Evolutionary conservation across 202 grass and related monocot species (phyloP).

Genomic region (Zizania palustris): DNA sequence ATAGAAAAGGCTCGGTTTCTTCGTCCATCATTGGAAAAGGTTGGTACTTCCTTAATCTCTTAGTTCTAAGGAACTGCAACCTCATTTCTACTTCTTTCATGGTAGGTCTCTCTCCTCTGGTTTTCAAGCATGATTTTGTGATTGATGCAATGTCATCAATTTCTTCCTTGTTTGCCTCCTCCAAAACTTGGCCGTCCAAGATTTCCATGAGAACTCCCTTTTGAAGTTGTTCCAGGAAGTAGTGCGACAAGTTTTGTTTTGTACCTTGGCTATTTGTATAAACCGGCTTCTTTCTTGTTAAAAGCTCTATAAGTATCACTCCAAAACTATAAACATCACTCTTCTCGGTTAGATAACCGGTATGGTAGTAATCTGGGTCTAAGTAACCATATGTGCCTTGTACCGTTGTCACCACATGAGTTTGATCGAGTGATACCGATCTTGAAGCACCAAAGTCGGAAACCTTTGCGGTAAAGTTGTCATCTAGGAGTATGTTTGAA

Average conservation of each 20-base stretch:
- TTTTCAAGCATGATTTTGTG: slow-evolving; percentile 14
- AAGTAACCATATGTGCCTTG: slow-evolving; percentile 33
- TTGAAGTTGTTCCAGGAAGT: background rate
- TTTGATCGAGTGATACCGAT: slow-evolving; percentile 8
- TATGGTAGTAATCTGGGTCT: slow-evolving; percentile 33
- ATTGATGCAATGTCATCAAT: slow-evolving; percentile 1
- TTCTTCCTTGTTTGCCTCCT: slow-evolving; percentile 9
- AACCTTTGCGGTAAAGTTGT: slow-evolving; percentile 25
- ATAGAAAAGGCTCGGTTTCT: background rate
- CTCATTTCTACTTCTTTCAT: slow-evolving; percentile 47
- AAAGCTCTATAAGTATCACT: background rate
- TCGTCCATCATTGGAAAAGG: too few relatives aligned
- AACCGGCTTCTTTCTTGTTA: background rate
- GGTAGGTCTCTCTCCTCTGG: slow-evolving; percentile 33
- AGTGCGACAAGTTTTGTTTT: slow-evolving; percentile 24
- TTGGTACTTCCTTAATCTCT: background rate
- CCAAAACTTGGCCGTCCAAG: slow-evolving; percentile 15
- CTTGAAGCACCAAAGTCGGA: slow-evolving; percentile 37
- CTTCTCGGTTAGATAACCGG: slow-evolving; percentile 8
- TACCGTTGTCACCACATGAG: slow-evolving; percentile 33
- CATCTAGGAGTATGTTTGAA: slow-evolving; percentile 30
- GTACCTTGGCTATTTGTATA: background rate
- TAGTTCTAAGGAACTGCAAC: slow-evolving; percentile 11
- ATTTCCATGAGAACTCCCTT: background rate
- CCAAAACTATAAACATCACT: slow-evolving; percentile 44